Evolutionary conservation across 2,329 filamentous ascomycete genomes (phyloP), one percentile per base, ranked within the genome.

Genomic region (Trichoderma harzianum): DNA sequence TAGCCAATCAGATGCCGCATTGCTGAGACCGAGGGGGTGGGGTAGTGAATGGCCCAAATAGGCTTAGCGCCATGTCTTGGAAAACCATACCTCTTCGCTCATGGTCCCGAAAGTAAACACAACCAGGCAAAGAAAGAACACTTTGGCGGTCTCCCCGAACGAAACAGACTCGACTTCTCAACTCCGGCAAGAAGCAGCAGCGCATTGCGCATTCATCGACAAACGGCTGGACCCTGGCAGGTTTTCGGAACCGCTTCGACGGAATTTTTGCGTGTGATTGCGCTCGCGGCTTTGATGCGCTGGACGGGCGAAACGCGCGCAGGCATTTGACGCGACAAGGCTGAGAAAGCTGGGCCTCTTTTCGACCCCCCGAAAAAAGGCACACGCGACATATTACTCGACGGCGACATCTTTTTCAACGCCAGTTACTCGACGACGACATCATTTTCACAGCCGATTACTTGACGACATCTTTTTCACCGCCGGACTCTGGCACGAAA

Each of bases 91-190:
- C 70, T 72, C 70, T 43, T 34, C 57, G 30, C 51, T 16, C 70
- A 66, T 67, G 34, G 32, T 58, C 36, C 63, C 51, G 62, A 72
- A 71, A 60, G 71, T 72, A 72, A 72, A 72, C 71, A 72, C 58
- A 70, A 58, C 51, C 39, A 26, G 51, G 43, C 30, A 18, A 61
- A 55, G 62, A 53, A 68, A 63, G 66, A 69, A 53, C 57, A 62
- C 55, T 53, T 69, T 51, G 64, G 69, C 69, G 36, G 69, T 71
- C 69, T 60, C 62, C 36, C 55, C 61, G 30, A 71, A 71, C 61
- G 30, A 39, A 30, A 30, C 30, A 43, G 30, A n/a, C 28, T 58
- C 58, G 30, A 61, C 64, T 32, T 53, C 36, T 62, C 30, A 53
- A 26, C 61, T n/a, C 61, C 26, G 24, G 51, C 51, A 61, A 32